Base-by-base conservation (phyloP, 2,329 filamentous ascomycete species). In the Blastomyces silverae region DNA sequence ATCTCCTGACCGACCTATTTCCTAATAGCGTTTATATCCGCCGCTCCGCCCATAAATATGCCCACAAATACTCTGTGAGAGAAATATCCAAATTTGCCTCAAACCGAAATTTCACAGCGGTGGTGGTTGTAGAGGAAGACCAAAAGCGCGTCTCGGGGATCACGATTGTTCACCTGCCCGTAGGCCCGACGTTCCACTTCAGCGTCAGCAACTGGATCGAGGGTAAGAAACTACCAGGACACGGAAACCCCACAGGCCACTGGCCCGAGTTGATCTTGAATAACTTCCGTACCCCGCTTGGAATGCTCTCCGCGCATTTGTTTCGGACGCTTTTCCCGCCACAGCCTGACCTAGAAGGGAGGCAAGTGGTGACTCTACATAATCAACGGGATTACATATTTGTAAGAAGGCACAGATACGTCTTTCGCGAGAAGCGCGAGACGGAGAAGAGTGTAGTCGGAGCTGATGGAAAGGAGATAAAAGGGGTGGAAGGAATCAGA, bases 331-430 rank as follows among this genome's bases (percentile, higher is more conserved):
- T 95, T 37, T 94, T 91, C 77, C 94, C 93, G 0, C 85, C 88
- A 0, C 85, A 86, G 55, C 93, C 94, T 0, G 91, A 97, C 71
- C 81, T 97, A 6, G 83, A 89, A 69, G 93, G 93, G 4, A 83
- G 93, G 31, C 92, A 97, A 73, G 92, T 97, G 0, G 87, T 97
- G 10, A 97, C 93, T 0, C 79, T 97, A 62, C 92, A 97, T 77
- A 97, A 97, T 71, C 92, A 96, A 80, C 88, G 93, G 68, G 93
- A 97, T 77, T 97, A 93, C 77, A 94, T 97, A 71, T 99, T 99
- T 76, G 84, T 97, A 62, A 84, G 94, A 5, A 83, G 92, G 48
- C 92, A 97, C 77, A 84, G 94, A 58, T 99, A 99, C 73, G 85
- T 96, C 1, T 97, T 99, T 79, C 85, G 94, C 17, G 91, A 97